A percentile compares a stretch with the other conserved stretches of the same genome.
Conservation (phyloP, 176 grass and related monocot species). For the Eleusine indica region DNA sequence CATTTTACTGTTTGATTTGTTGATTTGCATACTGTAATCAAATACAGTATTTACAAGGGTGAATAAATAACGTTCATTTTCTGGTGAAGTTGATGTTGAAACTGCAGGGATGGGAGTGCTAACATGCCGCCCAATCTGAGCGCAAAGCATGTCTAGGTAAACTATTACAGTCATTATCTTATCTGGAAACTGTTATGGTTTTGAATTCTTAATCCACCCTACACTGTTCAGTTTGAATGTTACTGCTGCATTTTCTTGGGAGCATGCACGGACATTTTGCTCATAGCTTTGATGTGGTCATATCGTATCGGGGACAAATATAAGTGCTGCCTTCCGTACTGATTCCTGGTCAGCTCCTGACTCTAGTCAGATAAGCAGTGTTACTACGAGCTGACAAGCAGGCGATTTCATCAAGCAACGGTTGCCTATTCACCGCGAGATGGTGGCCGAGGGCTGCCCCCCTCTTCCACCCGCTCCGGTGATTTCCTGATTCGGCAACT, state of each 20-base stretch:
- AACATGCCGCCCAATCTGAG: not conserved
- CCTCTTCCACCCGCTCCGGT: too few species aligned
- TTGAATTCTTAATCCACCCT: not conserved
- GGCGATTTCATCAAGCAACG: not conserved
- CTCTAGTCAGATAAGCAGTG: not conserved
- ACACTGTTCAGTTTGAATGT: slow-evolving; percentile 17
- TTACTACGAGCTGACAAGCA: not conserved
- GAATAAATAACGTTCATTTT: not conserved
- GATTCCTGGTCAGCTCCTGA: not conserved
- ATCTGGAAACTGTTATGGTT: not conserved
- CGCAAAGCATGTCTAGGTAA: not conserved
- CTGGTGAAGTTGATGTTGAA: not conserved
- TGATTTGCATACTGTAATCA: not conserved
- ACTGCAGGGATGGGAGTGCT: not conserved
- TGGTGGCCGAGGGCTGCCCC: too few species aligned
- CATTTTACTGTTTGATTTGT: slow-evolving; percentile 17
- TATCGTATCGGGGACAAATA: not conserved
- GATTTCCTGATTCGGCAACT: too few species aligned
- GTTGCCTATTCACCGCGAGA: not conserved
- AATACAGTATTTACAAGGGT: not conserved
- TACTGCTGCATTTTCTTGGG: not conserved
- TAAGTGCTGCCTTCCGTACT: not conserved
- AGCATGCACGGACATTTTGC: not conserved
- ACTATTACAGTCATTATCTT: not conserved
- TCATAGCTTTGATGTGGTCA: too few species aligned